Evolutionary conservation across 495 filamentous ascomycete species (phyloP), one percentile per base, ranked within the genome.

Genomic region (Staphylotrichum longicolle): DNA sequence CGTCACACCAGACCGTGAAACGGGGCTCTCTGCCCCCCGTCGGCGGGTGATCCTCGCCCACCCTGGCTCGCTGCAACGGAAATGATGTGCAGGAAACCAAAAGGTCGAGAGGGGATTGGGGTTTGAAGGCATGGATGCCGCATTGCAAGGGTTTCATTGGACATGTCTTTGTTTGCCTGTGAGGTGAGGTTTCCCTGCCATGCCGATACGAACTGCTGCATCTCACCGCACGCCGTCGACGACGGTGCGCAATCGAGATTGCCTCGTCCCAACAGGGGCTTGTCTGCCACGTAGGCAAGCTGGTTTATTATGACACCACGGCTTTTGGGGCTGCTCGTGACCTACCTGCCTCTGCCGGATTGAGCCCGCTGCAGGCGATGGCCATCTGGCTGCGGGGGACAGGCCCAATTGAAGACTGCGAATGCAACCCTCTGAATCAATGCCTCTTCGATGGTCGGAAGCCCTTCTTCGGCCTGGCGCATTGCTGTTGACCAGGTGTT

Each of bases 71-170:
- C 60, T 63, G 61, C 61, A 61, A 48, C 54, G 54, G 58, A 51
- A 60, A 66, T 67, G 65, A 67, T 67, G 65, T 63, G 65, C 65
- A 67, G 61, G 48, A 67, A 8, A 59, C 42, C 53, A 53, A 12
- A 53, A 49, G 15, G 34, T 40, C 39, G 34, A 34, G 42, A 52
- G 45, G 57, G 44, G 57, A 2, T 54, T 47, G 61, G 49, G 56
- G 54, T 56, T 58, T 55, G 32, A 42, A 10, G 33, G 30, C 32
- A 54, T 42, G 53, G 45, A 20, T 42, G 57, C 30, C 4, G 10
- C 35, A 33, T 2, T 15, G 30, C 49, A 14, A 42, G 48, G 58
- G 30, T 53, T 27, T 20, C 39, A 60, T 59, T 33, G 35, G 57
- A 27, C 20, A n/a, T 53, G 50, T 44, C 12, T 39, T 39, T 27